These are phyloP conservation scores for Dipteronia sinensis DNA, from an alignment of 345 rosid species.

Conservation along the genomic window DNA sequence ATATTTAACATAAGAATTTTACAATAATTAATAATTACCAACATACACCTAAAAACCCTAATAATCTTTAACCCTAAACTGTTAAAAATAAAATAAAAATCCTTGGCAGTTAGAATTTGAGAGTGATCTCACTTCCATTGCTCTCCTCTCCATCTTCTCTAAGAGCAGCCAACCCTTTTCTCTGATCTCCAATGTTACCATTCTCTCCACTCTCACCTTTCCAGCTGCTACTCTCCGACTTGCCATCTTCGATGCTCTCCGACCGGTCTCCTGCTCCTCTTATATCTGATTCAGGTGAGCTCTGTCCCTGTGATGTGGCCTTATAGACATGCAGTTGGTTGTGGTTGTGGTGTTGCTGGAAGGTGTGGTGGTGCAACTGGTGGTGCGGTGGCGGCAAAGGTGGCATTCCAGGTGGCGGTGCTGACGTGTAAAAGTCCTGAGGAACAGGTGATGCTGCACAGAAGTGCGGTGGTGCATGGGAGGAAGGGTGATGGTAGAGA, in stretches of 20 bases:
- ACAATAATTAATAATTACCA: conserved; percentile 11
- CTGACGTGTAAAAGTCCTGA: conserved; percentile 69
- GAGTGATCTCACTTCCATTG: conserved; percentile 88
- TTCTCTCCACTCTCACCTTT: conserved; percentile 62
- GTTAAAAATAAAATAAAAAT: neutral
- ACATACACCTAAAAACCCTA: neutral
- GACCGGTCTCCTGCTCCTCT: conserved; percentile 58
- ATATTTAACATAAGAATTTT: conserved; percentile 21
- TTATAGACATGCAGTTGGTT: conserved; percentile 65
- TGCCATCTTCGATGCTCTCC: conserved; percentile 84
- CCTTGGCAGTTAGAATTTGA: conserved; percentile 55
- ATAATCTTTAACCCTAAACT: conserved; percentile 31
- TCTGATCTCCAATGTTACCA: conserved; percentile 38
- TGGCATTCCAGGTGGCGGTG: conserved; percentile 25
- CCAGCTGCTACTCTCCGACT: conserved; percentile 85
- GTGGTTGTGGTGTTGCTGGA: conserved; percentile 52
- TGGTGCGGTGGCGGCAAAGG: conserved; percentile 7
- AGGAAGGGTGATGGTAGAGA: conserved; percentile 58
- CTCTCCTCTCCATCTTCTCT: conserved; percentile 77
- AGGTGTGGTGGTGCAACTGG: conserved; percentile 39
- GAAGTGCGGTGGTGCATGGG: conserved; percentile 66
- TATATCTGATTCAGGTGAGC: conserved; percentile 51
- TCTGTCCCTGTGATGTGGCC: conserved; percentile 46
- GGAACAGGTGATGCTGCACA: conserved; percentile 62
- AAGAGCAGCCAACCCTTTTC: conserved; percentile 65